Evolutionary conservation across 2,329 filamentous ascomycete genomes (phyloP).

Genomic region (Xylariaceae sp.): DNA sequence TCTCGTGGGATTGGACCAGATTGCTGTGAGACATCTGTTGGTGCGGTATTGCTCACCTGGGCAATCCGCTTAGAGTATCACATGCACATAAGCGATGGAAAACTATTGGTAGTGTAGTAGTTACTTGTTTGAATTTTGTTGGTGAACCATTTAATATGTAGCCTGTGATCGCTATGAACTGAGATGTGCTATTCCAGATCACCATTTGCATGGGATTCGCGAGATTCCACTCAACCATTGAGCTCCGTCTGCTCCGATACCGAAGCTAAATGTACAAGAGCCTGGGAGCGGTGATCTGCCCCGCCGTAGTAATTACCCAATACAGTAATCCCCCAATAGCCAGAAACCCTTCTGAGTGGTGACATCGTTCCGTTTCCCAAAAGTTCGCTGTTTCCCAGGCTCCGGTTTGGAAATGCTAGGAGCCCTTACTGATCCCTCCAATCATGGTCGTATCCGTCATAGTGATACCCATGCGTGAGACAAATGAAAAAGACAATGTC

Average conservation of each 20-base stretch:
- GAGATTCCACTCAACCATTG: slow-evolving; percentile 25
- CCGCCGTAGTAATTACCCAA: slow-evolving; percentile 20
- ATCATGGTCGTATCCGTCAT: no score
- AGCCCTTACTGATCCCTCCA: not conserved
- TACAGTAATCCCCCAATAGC: slow-evolving; percentile 20
- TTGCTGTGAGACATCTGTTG: no score
- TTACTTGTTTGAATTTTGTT: no score
- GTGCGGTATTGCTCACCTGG: no score
- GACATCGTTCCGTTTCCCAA: slow-evolving; percentile 13
- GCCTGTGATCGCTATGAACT: no score
- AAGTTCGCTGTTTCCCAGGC: slow-evolving; percentile 8
- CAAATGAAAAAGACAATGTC: slow-evolving; percentile 15
- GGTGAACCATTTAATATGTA: no score
- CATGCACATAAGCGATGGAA: no score
- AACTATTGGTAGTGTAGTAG: no score
- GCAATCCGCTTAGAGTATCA: no score
- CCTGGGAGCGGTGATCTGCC: slow-evolving; percentile 25
- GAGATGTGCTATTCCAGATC: no score
- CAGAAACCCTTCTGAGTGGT: slow-evolving; percentile 23
- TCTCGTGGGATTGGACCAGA: no score
- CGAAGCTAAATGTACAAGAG: slow-evolving; percentile 8
- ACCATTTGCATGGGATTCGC: slow-evolving; percentile 12
- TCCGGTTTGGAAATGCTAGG: slow-evolving; percentile 14
- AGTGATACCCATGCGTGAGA: slow-evolving; percentile 3
- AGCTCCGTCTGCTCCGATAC: slow-evolving; percentile 9